Percentiles rank a stretch among this genome's conserved stretches.
Conservation (phyloP, 345 rosid species). For the Bruguiera sexangula region DNA sequence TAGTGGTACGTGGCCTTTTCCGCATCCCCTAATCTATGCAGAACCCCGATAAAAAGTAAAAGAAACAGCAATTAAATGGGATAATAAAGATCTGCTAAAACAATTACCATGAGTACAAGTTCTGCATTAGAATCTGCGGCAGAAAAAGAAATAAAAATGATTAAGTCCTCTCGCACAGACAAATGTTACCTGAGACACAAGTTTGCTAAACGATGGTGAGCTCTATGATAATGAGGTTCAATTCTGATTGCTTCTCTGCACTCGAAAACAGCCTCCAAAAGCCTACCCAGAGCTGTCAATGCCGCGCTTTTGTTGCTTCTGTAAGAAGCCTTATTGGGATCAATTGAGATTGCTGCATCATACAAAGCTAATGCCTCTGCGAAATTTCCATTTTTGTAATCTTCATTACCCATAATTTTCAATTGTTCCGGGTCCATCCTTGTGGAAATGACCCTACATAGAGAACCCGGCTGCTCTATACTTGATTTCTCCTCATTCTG, state of each 20-base stretch:
- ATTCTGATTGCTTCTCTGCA: slow-evolving; percentile 89
- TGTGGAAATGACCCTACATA: slow-evolving; percentile 80
- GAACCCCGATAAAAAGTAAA: neutral
- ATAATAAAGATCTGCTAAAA: neutral
- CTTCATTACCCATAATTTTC: slow-evolving; percentile 96
- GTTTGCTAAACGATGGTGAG: slow-evolving; percentile 87
- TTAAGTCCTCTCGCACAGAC: too few relatives aligned
- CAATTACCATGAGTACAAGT: too few relatives aligned
- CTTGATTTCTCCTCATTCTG: slow-evolving; percentile 20
- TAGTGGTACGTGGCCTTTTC: slow-evolving; percentile 83
- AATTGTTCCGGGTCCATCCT: slow-evolving; percentile 93
- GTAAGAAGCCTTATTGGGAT: slow-evolving; percentile 79
- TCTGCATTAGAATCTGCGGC: too few relatives aligned
- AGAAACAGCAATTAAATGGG: neutral
- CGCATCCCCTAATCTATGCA: slow-evolving; percentile 76
- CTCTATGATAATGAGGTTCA: slow-evolving; percentile 82
- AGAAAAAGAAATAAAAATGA: too few relatives aligned
- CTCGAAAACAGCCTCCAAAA: slow-evolving; percentile 85
- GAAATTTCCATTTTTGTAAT: slow-evolving; percentile 85
- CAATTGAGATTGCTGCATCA: slow-evolving; percentile 90
- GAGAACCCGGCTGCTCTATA: slow-evolving; percentile 38
- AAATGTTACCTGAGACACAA: slow-evolving; percentile 62
- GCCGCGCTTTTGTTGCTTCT: slow-evolving; percentile 96
- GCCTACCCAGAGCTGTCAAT: slow-evolving; percentile 70
- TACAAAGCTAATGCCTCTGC: slow-evolving; percentile 86